phyloP scores from a whole-genome alignment of 2,329 filamentous ascomycete genomes.

The Colletotrichum sp. region DNA sequence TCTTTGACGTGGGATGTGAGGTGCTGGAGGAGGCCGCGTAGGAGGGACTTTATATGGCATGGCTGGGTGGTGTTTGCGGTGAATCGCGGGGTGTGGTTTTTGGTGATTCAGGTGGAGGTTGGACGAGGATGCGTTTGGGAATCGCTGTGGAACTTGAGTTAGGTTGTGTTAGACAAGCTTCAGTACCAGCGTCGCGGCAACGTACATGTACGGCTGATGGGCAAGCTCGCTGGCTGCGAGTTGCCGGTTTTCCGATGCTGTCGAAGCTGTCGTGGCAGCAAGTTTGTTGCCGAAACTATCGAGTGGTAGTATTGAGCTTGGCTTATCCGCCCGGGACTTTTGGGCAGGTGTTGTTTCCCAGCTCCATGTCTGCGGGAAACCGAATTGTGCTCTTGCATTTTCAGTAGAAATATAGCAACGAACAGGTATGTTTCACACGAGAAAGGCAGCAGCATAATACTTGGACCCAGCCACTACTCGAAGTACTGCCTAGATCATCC shows the following conservation, averaged over 20 bases:
- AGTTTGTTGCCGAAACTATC: not conserved
- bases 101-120: not conserved
- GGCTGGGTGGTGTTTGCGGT: not conserved
- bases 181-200: not conserved
- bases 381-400: no score
- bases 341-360: fast-evolving
- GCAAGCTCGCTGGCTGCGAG: not conserved
- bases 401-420: no score
- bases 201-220: not conserved
- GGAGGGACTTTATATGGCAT: not conserved
- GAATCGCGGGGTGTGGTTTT: not conserved
- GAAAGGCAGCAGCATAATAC: not conserved
- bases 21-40: no score
- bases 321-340: fast-evolving
- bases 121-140: not conserved
- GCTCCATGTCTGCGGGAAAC: not conserved
- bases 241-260: not conserved
- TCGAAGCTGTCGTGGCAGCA: not conserved
- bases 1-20: fast-evolving
- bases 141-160: not conserved
- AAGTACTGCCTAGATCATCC: not conserved
- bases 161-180: not conserved
- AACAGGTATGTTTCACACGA: no score
- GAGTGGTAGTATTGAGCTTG: not conserved
- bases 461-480: not conserved